A percentile compares a stretch with the other conserved stretches of the same genome.
phyloP scores from a whole-genome alignment of 2,329 filamentous ascomycete species.

The Hypomyces rosellus region DNA sequence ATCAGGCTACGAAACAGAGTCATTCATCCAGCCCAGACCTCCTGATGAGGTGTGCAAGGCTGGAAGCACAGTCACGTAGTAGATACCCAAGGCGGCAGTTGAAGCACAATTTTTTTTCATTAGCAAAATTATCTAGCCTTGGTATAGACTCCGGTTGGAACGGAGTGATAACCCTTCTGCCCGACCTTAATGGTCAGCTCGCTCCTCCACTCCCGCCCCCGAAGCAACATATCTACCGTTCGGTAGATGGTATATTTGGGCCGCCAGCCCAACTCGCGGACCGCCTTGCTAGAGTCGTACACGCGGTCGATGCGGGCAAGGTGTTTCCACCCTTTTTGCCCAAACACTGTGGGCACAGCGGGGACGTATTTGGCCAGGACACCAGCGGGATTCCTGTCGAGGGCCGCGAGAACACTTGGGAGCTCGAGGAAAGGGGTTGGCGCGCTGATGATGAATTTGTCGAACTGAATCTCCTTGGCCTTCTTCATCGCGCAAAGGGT shows the following conservation, averaged over 20 bases:
- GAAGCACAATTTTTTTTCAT: too few species aligned
- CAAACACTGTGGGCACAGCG: constrained; percentile 25
- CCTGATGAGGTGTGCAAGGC: too few species aligned
- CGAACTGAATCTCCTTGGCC: constrained; percentile 28
- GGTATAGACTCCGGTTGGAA: constrained; percentile 38
- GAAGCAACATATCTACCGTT: constrained; percentile 26
- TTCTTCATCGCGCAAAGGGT: constrained; percentile 32
- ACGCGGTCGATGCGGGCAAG: constrained; percentile 36
- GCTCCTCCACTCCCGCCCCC: constrained; percentile 34
- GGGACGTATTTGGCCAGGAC: constrained; percentile 25
- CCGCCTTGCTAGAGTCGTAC: constrained; percentile 37
- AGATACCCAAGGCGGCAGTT: too few species aligned
- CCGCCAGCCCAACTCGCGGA: constrained; percentile 36
- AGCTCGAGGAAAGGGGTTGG: constrained; percentile 34
- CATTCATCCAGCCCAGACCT: too few species aligned
- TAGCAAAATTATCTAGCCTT: constrained; percentile 16
- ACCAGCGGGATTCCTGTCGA: constrained; percentile 27
- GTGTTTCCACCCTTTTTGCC: constrained; percentile 29
- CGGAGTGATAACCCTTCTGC: constrained; percentile 38
- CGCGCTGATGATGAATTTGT: constrained; percentile 38
- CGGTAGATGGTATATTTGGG: constrained; percentile 35
- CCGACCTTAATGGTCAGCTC: constrained; percentile 33
- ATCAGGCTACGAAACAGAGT: too few species aligned
- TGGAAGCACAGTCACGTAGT: too few species aligned
- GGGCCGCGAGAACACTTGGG: constrained; percentile 21